Evolutionary conservation across 2,329 filamentous ascomycete genomes (phyloP).

Genomic region (Diaporthe ampelina): DNA sequence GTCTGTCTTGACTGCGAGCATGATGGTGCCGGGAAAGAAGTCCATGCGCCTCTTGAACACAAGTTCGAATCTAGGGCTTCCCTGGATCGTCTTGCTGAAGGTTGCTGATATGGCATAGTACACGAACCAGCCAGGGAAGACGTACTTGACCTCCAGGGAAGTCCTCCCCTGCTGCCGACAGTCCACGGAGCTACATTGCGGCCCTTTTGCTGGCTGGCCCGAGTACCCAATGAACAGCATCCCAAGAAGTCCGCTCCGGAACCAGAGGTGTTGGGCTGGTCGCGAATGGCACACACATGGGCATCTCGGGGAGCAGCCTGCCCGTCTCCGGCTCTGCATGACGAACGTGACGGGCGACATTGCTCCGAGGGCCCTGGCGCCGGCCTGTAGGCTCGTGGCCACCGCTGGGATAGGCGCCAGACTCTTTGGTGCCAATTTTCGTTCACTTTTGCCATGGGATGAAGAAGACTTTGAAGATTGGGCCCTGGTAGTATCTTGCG

Average conservation of each 20-base stretch:
- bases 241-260: slow-evolving; percentile 1
- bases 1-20: slow-evolving; percentile 16
- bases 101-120: slow-evolving; percentile 21
- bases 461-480: background rate
- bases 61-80: background rate
- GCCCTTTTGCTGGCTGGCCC: slow-evolving; percentile 10
- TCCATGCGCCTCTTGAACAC: slow-evolving; percentile 17
- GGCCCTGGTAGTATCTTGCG: background rate
- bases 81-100: slow-evolving; percentile 11
- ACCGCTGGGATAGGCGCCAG: background rate
- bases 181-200: background rate
- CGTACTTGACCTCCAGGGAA: background rate
- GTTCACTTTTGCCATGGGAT: too few relatives aligned
- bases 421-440: background rate
- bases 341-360: slow-evolving; percentile 7
- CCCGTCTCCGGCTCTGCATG: slow-evolving; percentile 12
- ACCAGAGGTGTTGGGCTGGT: slow-evolving; percentile 11
- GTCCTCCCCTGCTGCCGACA: background rate
- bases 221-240: slow-evolving; percentile 23
- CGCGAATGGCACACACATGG: slow-evolving; percentile 9
- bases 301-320: background rate
- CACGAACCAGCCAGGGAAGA: slow-evolving; percentile 14
- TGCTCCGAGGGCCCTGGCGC: background rate
- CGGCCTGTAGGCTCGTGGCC: slow-evolving; percentile 4
- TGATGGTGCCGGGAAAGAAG: slow-evolving; percentile 1